Conservation (phyloP, 805 yeast genomes). For the Candida boidinii region DNA sequence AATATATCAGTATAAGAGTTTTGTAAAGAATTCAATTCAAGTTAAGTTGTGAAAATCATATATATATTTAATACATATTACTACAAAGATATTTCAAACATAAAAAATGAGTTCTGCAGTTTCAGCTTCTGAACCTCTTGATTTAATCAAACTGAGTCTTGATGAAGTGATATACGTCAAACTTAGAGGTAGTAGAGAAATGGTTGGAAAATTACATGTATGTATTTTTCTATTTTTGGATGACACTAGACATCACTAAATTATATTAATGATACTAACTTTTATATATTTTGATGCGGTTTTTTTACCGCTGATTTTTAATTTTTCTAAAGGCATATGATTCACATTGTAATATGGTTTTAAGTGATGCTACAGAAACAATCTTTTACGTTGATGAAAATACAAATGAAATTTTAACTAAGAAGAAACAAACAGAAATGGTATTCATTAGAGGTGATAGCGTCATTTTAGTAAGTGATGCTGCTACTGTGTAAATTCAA, state of each 20-base stretch:
- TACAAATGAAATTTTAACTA: slow-evolving; percentile 32
- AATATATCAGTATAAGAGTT: too few relatives aligned
- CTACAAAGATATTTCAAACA: too few relatives aligned
- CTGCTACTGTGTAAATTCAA: too few relatives aligned
- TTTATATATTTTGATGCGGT: too few relatives aligned
- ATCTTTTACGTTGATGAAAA: slow-evolving; percentile 51
- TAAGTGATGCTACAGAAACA: slow-evolving; percentile 87
- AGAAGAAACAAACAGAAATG: slow-evolving; percentile 66
- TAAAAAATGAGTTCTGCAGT: slow-evolving; percentile 15
- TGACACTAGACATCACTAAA: background rate
- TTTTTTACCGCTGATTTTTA: slow-evolving; percentile 6
- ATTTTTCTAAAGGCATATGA: slow-evolving; percentile 57
- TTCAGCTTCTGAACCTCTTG: slow-evolving; percentile 68
- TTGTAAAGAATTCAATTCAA: too few relatives aligned
- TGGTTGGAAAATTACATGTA: slow-evolving; percentile 81
- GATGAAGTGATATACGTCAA: slow-evolving; percentile 86
- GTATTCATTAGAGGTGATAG: slow-evolving; percentile 97
- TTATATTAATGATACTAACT: background rate
- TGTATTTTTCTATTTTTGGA: slow-evolving; percentile 12
- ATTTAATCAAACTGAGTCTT: slow-evolving; percentile 72
- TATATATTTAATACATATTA: too few relatives aligned
- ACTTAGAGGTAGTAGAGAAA: slow-evolving; percentile 88
- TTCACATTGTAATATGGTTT: slow-evolving; percentile 91
- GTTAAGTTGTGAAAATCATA: too few relatives aligned
- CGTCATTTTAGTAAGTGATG: slow-evolving; percentile 64